Percentiles rank a stretch among this genome's conserved stretches.
phyloP scores from a whole-genome alignment of 768 basidiomycete genomes.

The Tulasnella calospora region DNA sequence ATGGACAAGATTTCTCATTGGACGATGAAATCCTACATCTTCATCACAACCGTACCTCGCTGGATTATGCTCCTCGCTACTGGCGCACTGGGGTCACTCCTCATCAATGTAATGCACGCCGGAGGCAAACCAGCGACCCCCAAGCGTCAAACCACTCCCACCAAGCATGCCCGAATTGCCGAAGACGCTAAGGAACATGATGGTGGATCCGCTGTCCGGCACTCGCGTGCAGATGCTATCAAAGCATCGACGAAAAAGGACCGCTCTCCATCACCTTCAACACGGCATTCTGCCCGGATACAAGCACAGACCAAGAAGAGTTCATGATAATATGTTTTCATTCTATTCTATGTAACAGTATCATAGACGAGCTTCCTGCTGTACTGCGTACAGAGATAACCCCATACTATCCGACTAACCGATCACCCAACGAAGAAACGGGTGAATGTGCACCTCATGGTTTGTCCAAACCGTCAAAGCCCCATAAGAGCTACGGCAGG shows the following conservation, averaged over 20 bases:
- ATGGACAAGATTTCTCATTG: conserved; percentile 54
- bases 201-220: conserved; percentile 10
- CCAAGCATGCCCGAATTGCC: conserved; percentile 12
- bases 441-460: conserved; percentile 23
- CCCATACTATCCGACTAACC: not conserved
- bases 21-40: conserved; percentile 51
- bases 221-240: not conserved
- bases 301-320: not conserved
- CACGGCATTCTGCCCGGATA: not conserved
- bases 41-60: conserved; percentile 54
- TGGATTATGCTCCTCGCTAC: conserved; percentile 66
- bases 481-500: conserved; percentile 25
- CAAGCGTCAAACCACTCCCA: not conserved
- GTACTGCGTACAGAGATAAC: not conserved
- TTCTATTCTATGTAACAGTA: not conserved
- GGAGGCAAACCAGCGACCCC: not conserved
- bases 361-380: not conserved
- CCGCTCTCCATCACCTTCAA: conserved; percentile 5
- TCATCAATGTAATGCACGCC: conserved; percentile 61
- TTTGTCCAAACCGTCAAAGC: conserved; percentile 25
- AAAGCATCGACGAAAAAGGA: conserved; percentile 2
- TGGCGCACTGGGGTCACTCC: conserved; percentile 59
- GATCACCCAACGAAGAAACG: not conserved
- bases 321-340: not conserved
- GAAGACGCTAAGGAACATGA: conserved; percentile 13